Conservation (phyloP, 345 rosid genomes). For the Cochlearia excelsa region DNA sequence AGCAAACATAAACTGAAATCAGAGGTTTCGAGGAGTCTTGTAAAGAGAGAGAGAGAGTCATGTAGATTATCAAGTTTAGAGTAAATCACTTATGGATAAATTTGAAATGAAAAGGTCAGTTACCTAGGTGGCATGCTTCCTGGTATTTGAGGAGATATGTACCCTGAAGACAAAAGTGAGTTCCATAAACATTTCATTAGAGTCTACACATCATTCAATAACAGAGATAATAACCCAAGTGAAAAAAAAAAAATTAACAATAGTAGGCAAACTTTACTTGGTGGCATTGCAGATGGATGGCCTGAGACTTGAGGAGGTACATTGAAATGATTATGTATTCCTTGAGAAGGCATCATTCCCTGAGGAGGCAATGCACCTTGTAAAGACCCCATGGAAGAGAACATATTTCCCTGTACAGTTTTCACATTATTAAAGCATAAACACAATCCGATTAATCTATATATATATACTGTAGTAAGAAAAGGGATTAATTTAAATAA, state of each 20-base stretch:
- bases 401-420: conserved; percentile 42
- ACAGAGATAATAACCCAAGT: background rate
- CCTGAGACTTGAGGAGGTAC: conserved; percentile 43
- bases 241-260: background rate
- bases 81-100: background rate
- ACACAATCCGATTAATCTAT: background rate
- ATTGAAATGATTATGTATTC: too few species aligned
- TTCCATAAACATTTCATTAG: background rate
- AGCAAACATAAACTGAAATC: too few species aligned
- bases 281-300: conserved; percentile 50
- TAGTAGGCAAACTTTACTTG: conserved; percentile 41
- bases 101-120: conserved; percentile 8
- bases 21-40: too few species aligned
- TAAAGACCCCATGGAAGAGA: conserved; percentile 69
- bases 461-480: background rate
- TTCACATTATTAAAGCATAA: conserved; percentile 31
- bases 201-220: background rate
- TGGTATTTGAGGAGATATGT: conserved; percentile 51
- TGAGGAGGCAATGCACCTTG: conserved; percentile 61
- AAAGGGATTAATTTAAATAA: background rate
- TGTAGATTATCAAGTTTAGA: background rate
- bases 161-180: conserved; percentile 48
- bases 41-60: too few species aligned
- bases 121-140: conserved; percentile 57
- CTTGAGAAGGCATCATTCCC: conserved; percentile 39